A percentile compares a stretch with the other conserved stretches of the same genome.
These are phyloP conservation scores for Penicillium vulpinum DNA, from an alignment of 2,329 filamentous ascomycete species.

Conservation along the genomic window DNA sequence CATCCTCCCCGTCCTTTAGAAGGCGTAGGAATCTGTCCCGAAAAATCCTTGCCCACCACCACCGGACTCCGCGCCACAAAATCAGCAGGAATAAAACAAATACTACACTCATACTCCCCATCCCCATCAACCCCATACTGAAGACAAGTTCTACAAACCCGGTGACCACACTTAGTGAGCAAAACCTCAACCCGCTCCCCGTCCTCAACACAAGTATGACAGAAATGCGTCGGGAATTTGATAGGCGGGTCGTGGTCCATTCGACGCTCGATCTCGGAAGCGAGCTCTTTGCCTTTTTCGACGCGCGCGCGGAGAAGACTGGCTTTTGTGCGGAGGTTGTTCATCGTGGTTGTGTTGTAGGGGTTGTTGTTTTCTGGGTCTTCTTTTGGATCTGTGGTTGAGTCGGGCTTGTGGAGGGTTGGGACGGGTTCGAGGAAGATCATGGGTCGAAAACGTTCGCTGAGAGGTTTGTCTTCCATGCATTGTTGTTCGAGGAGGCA, in stretches of 20 bases:
- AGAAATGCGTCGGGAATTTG: conserved; percentile 24
- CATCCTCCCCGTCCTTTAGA: not conserved
- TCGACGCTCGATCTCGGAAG: conserved; percentile 23
- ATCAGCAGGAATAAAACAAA: conserved; percentile 19
- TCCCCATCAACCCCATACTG: conserved; percentile 11
- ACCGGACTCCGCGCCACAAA: conserved; percentile 17
- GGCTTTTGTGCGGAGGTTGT: conserved; percentile 6
- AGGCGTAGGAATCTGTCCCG: not conserved
- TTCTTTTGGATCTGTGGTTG: not conserved
- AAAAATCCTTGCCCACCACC: not conserved
- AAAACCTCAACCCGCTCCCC: conserved; percentile 17
- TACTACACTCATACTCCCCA: conserved; percentile 23
- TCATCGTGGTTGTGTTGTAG: not conserved
- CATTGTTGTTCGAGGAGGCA: conserved; percentile 22
- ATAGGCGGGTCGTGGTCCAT: conserved; percentile 10
- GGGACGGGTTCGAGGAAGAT: conserved; percentile 22
- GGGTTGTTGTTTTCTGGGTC: conserved; percentile 12
- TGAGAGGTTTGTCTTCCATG: conserved; percentile 13
- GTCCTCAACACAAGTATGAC: conserved; percentile 23
- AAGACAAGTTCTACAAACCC: conserved; percentile 24
- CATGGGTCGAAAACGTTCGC: conserved; percentile 18
- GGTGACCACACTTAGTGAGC: conserved; percentile 24
- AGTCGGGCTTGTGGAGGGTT: conserved; percentile 9
- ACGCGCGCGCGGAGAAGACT: conserved; percentile 22
- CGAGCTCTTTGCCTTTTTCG: conserved; percentile 28